Evolutionary conservation across 345 rosid species (phyloP).

Genomic region (Camelina sativa): DNA sequence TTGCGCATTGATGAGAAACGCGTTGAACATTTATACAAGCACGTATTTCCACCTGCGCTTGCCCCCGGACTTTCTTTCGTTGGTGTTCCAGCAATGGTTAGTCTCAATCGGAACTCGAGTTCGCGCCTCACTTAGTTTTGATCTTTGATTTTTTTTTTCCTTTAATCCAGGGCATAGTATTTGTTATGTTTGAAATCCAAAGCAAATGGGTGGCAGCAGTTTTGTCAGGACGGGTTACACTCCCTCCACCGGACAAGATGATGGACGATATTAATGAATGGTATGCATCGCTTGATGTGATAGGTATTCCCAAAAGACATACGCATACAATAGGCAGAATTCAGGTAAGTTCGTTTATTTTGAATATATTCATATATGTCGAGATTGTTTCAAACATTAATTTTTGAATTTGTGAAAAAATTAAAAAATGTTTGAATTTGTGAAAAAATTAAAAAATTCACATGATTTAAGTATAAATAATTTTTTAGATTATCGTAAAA

Average conservation of each 20-base stretch:
- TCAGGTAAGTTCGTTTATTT: neutral
- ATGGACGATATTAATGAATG: neutral
- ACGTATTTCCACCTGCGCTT: neutral
- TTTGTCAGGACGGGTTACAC: neutral
- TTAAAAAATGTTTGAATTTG: neutral
- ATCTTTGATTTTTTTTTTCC: neutral
- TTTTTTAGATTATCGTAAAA: no score
- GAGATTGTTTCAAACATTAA: neutral
- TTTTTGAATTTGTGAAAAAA: neutral
- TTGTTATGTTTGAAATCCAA: neutral
- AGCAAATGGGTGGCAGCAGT: slow-evolving; percentile 3
- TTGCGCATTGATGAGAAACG: neutral
- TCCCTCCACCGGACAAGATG: neutral
- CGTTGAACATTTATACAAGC: neutral
- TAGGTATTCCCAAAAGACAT: neutral
- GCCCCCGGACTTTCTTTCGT: neutral
- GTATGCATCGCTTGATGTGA: neutral
- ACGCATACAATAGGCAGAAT: neutral
- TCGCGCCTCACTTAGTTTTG: neutral
- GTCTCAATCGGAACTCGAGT: neutral
- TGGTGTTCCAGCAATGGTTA: neutral
- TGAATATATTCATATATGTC: no score
- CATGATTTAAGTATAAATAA: neutral
- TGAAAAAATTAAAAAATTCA: neutral
- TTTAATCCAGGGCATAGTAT: neutral